These are phyloP conservation scores for Silene uniflora DNA, from an alignment of 148 eudicot species.

Conservation along the genomic window DNA sequence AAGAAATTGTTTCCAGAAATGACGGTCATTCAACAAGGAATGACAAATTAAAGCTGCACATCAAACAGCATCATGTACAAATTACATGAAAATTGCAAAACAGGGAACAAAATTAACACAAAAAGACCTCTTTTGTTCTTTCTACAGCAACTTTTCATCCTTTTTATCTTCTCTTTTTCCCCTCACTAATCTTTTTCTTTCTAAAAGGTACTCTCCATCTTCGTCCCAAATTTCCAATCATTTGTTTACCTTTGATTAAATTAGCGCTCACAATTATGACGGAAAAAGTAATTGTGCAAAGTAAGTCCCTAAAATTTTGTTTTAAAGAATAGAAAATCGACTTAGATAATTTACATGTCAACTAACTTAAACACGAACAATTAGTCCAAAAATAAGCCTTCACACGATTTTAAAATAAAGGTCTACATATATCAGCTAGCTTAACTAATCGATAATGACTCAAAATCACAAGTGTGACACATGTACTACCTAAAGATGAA, in stretches of 20 bases:
- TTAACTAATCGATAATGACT: not conserved
- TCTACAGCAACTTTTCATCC: not conserved
- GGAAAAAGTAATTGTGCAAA: slow-evolving; percentile 5
- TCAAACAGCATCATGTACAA: slow-evolving; percentile 15
- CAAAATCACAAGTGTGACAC: no score
- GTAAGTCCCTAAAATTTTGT: slow-evolving; percentile 4
- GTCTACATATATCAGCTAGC: not conserved
- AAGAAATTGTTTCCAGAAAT: no score
- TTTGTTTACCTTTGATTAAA: not conserved
- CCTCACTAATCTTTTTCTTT: slow-evolving; percentile 3
- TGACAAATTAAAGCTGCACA: not conserved
- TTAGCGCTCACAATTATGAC: no score
- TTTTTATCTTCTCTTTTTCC: not conserved
- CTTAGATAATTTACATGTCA: no score
- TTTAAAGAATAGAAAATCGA: no score
- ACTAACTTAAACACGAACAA: no score
- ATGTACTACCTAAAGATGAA: not conserved
- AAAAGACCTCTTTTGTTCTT: not conserved
- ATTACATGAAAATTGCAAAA: slow-evolving; percentile 20
- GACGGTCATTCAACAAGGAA: not conserved
- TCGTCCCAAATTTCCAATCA: not conserved
- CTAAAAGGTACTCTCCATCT: no score
- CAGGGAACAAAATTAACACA: slow-evolving; percentile 1
- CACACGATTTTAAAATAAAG: not conserved
- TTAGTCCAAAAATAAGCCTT: no score